Percentiles rank a stretch among this genome's conserved stretches.
These are phyloP conservation scores for Saccharum officinarum DNA, from an alignment of 176 grass and related monocot genomes.

Conservation along the genomic window DNA sequence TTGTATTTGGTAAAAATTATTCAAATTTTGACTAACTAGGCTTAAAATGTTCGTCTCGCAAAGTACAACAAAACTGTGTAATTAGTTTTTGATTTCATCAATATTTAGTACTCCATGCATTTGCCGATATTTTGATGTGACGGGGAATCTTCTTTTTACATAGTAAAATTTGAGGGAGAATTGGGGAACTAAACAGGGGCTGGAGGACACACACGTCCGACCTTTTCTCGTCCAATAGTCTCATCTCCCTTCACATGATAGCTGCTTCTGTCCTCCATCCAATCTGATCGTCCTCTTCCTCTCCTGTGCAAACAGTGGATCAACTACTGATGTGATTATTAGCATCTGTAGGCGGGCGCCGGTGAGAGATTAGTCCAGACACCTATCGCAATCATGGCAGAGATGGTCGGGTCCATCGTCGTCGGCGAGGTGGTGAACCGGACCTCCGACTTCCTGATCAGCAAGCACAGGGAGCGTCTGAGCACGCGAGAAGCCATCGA, in stretches of 20 bases:
- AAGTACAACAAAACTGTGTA: no score
- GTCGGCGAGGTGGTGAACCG: slow-evolving; percentile 25
- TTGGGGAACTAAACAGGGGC: no score
- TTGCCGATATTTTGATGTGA: no score
- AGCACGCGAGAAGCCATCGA: neutral
- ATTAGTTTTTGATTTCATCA: no score
- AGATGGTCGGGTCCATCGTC: slow-evolving; percentile 25
- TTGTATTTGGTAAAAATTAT: no score
- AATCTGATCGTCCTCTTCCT: neutral
- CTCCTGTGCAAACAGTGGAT: neutral
- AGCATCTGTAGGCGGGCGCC: neutral
- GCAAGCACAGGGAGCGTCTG: neutral
- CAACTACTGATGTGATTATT: neutral
- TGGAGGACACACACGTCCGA: neutral
- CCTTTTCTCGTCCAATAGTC: neutral
- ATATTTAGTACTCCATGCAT: no score
- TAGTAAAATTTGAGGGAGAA: no score
- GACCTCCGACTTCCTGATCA: slow-evolving; percentile 14
- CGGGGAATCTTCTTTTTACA: no score
- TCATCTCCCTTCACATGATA: neutral
- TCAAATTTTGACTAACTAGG: no score
- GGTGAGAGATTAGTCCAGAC: neutral
- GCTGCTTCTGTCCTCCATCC: neutral
- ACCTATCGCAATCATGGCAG: neutral
- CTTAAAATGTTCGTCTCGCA: no score